phyloP scores from a whole-genome alignment of 1,139 yeast genomes.

The Candida sojae region DNA sequence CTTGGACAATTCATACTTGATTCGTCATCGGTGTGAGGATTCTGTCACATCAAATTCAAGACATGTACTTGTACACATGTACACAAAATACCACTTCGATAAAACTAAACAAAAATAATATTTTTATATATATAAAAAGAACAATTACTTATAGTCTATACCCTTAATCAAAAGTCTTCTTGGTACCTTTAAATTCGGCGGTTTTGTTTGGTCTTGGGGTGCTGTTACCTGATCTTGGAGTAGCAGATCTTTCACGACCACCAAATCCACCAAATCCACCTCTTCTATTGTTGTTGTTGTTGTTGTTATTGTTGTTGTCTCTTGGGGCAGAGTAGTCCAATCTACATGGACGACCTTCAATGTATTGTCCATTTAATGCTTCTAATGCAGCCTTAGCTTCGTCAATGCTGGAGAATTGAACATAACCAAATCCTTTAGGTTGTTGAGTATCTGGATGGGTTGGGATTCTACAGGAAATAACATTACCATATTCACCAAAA shows the following conservation, averaged over 20 bases:
- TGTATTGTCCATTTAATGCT: slow-evolving; percentile 83
- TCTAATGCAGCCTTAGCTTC: slow-evolving; percentile 91
- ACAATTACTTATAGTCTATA: slow-evolving; percentile 1
- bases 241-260: slow-evolving; percentile 49
- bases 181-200: slow-evolving; percentile 70
- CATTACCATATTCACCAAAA: slow-evolving; percentile 77
- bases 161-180: slow-evolving; percentile 72
- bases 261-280: slow-evolving; percentile 33
- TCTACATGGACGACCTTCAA: slow-evolving; percentile 93
- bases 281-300: slow-evolving; percentile 20
- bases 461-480: slow-evolving; percentile 90
- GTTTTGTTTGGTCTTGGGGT: slow-evolving; percentile 53
- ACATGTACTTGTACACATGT: no score
- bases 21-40: no score
- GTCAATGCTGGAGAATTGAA: slow-evolving; percentile 82
- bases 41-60: no score
- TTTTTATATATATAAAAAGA: not conserved
- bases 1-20: no score
- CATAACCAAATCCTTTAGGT: slow-evolving; percentile 98
- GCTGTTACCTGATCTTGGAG: slow-evolving; percentile 40
- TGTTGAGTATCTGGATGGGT: slow-evolving; percentile 98
- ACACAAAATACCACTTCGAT: not conserved
- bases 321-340: slow-evolving; percentile 94
- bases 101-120: slow-evolving; percentile 3
- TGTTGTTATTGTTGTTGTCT: slow-evolving; percentile 47